Conservation (phyloP, 2,329 filamentous ascomycete genomes). For the Cytospora piceae region DNA sequence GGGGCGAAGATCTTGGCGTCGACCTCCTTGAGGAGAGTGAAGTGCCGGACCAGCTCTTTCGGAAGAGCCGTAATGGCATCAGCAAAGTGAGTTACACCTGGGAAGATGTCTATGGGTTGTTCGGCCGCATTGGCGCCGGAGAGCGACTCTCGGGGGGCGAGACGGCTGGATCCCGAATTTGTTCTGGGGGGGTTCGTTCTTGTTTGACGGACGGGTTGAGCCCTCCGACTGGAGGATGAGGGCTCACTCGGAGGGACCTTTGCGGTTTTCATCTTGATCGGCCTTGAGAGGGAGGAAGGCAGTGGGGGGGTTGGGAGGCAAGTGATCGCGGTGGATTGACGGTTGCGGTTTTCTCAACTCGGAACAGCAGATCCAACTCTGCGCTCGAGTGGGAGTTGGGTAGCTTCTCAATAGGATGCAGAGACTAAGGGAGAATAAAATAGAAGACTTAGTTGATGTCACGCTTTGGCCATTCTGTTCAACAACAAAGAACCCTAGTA, state of each 20-base stretch:
- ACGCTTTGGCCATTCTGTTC: constrained; percentile 22
- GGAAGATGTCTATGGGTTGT: constrained; percentile 69
- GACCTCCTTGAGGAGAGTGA: constrained; percentile 94
- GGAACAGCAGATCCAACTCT: constrained; percentile 19
- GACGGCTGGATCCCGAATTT: constrained; percentile 52
- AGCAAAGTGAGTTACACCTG: constrained; percentile 75
- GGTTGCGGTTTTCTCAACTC: constrained; percentile 14
- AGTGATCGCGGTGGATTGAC: constrained; percentile 13
- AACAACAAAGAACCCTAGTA: constrained; percentile 8
- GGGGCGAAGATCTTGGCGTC: constrained; percentile 94
- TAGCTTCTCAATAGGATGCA: constrained; percentile 7
- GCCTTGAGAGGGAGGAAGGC: constrained; percentile 18
- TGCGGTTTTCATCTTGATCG: constrained; percentile 57
- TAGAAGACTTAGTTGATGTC: constrained; percentile 4
- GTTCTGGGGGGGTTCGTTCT: constrained; percentile 66
- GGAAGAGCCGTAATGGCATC: constrained; percentile 91
- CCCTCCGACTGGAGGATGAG: constrained; percentile 57
- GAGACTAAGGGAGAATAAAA: constrained; percentile 1
- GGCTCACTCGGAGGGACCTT: constrained; percentile 49
- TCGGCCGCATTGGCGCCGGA: constrained; percentile 50
- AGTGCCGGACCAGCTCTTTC: constrained; percentile 93
- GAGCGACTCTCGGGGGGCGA: constrained; percentile 50
- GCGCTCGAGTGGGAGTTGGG: constrained; percentile 13
- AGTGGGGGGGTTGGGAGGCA: constrained; percentile 30
- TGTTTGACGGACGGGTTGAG: constrained; percentile 67